Evolutionary conservation across 176 grass and related monocot genomes (phyloP).

Genomic region (Avena atlantica): DNA sequence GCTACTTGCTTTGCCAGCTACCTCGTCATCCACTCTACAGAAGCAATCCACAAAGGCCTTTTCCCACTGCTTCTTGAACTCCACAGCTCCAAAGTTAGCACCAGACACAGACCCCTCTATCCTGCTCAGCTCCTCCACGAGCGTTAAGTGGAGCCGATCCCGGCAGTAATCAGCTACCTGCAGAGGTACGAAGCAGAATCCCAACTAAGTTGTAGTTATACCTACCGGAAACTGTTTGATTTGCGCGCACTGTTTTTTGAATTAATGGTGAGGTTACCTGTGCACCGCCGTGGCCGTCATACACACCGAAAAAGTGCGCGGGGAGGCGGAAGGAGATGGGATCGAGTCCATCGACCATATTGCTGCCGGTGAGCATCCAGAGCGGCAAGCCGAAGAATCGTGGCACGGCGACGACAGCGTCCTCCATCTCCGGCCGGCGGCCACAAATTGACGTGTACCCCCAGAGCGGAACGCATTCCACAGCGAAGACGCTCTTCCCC

Average conservation of each 20-base stretch:
- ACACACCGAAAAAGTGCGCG: constrained; percentile 81
- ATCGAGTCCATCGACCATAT: constrained; percentile 57
- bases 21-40: constrained; percentile 65
- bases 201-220: constrained; percentile 21
- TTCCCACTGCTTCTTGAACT: constrained; percentile 82
- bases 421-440: constrained; percentile 75
- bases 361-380: constrained; percentile 67
- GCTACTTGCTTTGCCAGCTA: constrained; percentile 45
- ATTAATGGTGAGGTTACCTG: constrained; percentile 39
- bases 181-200: neutral
- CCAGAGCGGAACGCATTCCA: constrained; percentile 75
- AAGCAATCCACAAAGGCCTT: constrained; percentile 70
- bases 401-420: constrained; percentile 53
- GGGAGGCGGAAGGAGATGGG: constrained; percentile 59
- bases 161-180: constrained; percentile 87
- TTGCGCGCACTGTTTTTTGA: neutral
- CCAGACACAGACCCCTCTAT: constrained; percentile 34
- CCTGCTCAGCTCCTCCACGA: constrained; percentile 64
- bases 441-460: constrained; percentile 69
- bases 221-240: neutral
- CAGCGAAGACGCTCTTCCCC: constrained; percentile 64
- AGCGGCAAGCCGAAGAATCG: constrained; percentile 72
- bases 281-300: constrained; percentile 83
- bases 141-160: constrained; percentile 53
- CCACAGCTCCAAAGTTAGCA: constrained; percentile 36